Base-by-base conservation (phyloP, 768 basidiomycete genomes). In the Neoboletus brunneissimus region DNA sequence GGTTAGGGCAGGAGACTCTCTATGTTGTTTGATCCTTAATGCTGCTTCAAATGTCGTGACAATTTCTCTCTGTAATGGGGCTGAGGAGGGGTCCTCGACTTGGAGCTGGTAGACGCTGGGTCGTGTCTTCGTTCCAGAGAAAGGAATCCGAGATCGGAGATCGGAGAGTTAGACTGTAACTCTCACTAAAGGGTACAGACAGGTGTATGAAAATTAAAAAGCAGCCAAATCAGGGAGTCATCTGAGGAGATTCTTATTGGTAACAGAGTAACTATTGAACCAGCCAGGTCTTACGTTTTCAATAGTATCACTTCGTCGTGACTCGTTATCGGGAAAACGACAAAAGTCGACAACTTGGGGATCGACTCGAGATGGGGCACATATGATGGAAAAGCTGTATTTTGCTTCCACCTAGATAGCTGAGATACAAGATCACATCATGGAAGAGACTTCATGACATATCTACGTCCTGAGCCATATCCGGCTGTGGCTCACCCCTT, bases 401-500 rank as follows among this genome's bases (percentile, higher is more conserved):
- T 23, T 31, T 16, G 38, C 23, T 45, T 34, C 15, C 41, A 34
- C 40, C 29, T 20, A 48, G 34, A 37, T 38, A 23, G 9, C 5
- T 32, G 42, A 42, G 31, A 42, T 40, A 46, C 44, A 49, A 51
- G 48, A 47, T 47, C 41, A 43, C n/a, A 38, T 25, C 32, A 32
- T 11, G 31, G 48, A 41, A 6, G 41, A 41, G 27, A 2, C 18
- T 27, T 71, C 57, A 85, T 57, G 76, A 74, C 87, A 88, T 89
- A 48, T 78, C 76, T 41, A 86, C 74, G 67, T 91, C 90, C 53
- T 82, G 83, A 54, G 83, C 80, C n/a, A 77, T 76, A 53, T 82
- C 83, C 13, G 77, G 74, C 62, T 88, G 77, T 27, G 89, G 85
- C 32, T 91, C 94, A 0, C 92, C 96, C 63, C 96, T 79, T 45